phyloP scores from a whole-genome alignment of 192 early-diverging fungal genomes.

The Spizellomyces sp. region DNA sequence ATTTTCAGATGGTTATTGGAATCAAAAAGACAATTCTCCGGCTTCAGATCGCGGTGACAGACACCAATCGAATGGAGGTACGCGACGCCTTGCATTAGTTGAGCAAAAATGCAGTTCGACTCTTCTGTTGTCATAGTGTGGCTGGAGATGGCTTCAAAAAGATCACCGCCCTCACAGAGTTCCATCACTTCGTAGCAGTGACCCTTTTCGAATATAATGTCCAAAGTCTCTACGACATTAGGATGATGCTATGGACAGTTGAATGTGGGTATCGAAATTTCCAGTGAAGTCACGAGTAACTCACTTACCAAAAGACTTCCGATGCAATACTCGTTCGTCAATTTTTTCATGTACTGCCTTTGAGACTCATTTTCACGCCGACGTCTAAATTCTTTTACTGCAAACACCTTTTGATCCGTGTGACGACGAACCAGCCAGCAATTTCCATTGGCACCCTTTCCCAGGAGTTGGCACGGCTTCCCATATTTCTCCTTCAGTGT shows the following conservation, averaged over 20 bases:
- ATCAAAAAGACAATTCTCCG: constrained; percentile 86
- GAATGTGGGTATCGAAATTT: background rate
- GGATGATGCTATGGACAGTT: constrained; percentile 11
- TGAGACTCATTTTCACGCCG: background rate
- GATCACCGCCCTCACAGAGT: constrained; percentile 86
- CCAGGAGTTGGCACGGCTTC: constrained; percentile 6
- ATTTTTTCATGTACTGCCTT: constrained; percentile 17
- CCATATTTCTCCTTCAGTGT: constrained; percentile 22
- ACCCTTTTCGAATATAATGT: constrained; percentile 17
- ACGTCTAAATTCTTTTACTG: constrained; percentile 15
- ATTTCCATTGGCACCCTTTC: constrained; percentile 14
- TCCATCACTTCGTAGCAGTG: constrained; percentile 66
- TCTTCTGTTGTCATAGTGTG: constrained; percentile 46
- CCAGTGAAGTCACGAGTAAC: background rate
- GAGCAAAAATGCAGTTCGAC: constrained; percentile 75
- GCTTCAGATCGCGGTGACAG: constrained; percentile 68
- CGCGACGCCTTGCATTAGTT: constrained; percentile 79
- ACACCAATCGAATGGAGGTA: constrained; percentile 91
- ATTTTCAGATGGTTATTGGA: constrained; percentile 75
- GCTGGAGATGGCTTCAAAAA: constrained; percentile 51
- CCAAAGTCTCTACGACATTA: constrained; percentile 27
- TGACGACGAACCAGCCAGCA: constrained; percentile 14
- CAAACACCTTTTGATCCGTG: background rate
- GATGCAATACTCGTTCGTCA: constrained; percentile 23
- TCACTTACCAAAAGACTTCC: background rate